These are phyloP conservation scores for Acorus gramineus DNA, from an alignment of 106 monocot species.

Conservation along the genomic window DNA sequence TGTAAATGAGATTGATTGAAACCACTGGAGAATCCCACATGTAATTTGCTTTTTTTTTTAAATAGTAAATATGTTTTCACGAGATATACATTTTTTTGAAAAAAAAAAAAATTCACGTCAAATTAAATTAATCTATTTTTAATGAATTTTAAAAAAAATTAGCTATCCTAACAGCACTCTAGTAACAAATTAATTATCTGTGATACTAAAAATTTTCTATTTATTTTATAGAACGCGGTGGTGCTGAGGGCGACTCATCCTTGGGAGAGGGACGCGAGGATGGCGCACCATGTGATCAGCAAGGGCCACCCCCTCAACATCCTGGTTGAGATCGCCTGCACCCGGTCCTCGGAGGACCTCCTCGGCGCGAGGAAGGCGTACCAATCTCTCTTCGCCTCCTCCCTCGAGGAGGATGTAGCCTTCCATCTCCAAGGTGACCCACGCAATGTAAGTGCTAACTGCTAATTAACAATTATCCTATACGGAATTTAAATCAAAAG, in stretches of 20 bases:
- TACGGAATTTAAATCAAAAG: too few species aligned
- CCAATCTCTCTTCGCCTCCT: conserved; percentile 50
- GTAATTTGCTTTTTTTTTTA: too few species aligned
- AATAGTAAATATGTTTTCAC: too few species aligned
- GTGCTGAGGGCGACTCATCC: conserved; percentile 65
- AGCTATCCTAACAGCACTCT: too few species aligned
- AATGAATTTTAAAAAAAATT: too few species aligned
- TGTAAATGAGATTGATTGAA: too few species aligned
- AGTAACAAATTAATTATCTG: too few species aligned
- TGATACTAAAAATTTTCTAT: too few species aligned
- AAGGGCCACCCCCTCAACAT: conserved; percentile 32
- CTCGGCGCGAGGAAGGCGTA: conserved; percentile 51
- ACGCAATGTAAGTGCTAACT: conserved; percentile 17
- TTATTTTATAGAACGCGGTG: conserved; percentile 22
- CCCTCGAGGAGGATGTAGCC: conserved; percentile 69
- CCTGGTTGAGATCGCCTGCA: conserved; percentile 64
- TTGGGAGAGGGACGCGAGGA: conserved; percentile 61
- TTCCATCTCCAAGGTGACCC: conserved; percentile 33
- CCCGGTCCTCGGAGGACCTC: conserved; percentile 49
- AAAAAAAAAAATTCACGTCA: neutral
- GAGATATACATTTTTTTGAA: neutral
- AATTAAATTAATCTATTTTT: too few species aligned
- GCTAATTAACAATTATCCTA: too few species aligned
- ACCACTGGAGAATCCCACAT: too few species aligned
- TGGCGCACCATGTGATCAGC: conserved; percentile 52